Percentiles rank a stretch among this genome's conserved stretches.
Conservation (phyloP, 73 alveolate species). For the Tetrahymena elliotti region DNA sequence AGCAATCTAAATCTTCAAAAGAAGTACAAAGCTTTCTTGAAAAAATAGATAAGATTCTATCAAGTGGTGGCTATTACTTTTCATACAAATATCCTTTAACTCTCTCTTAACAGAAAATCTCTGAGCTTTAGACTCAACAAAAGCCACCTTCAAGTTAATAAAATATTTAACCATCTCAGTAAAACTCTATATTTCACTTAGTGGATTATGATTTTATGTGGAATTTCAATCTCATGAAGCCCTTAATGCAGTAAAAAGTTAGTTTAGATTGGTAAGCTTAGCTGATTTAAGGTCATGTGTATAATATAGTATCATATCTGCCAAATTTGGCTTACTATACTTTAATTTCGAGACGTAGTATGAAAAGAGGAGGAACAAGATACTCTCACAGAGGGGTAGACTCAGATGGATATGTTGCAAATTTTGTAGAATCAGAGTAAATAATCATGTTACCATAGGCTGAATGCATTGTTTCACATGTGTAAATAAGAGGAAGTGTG, state of each 20-base stretch:
- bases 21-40: background rate
- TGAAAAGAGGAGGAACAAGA: slow-evolving; percentile 90
- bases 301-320: slow-evolving; percentile 49
- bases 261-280: slow-evolving; percentile 70
- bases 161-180: background rate
- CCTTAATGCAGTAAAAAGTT: slow-evolving; percentile 56
- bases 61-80: slow-evolving; percentile 63
- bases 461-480: slow-evolving; percentile 62
- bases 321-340: slow-evolving; percentile 57
- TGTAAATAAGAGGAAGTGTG: slow-evolving; percentile 91
- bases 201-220: slow-evolving; percentile 62
- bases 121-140: slow-evolving; percentile 9
- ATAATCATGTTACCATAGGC: slow-evolving; percentile 44
- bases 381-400: slow-evolving; percentile 90
- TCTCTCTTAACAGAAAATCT: slow-evolving; percentile 11
- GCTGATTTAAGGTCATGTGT: slow-evolving; percentile 81
- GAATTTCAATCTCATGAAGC: slow-evolving; percentile 70
- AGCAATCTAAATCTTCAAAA: background rate
- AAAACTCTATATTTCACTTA: background rate
- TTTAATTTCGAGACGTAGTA: slow-evolving; percentile 81
- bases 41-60: background rate
- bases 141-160: background rate
- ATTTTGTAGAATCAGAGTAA: slow-evolving; percentile 93
- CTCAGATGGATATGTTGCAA: slow-evolving; percentile 83
- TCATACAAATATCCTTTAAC: slow-evolving; percentile 87